Conservation (phyloP, 1,284 basidiomycete species). For the Leccinum holopus region DNA sequence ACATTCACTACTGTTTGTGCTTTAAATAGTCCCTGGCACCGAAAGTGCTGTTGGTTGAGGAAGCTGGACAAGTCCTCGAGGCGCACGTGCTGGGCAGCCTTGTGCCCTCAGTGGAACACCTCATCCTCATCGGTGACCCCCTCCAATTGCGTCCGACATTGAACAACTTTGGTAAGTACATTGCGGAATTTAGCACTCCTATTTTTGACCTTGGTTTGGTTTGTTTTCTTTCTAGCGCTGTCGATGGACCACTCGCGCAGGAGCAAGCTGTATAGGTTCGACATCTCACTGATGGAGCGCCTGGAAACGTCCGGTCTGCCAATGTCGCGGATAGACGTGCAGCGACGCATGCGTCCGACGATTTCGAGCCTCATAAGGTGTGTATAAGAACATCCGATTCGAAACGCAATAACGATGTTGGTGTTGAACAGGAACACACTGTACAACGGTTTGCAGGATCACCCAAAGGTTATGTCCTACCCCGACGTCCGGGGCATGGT, state of each 20-base stretch:
- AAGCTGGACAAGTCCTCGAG: conserved; percentile 78
- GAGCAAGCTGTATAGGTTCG: conserved; percentile 51
- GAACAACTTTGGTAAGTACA: conserved; percentile 56
- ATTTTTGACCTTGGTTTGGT: conserved; percentile 2
- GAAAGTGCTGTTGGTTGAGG: conserved; percentile 60
- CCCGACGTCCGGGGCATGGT: conserved; percentile 55
- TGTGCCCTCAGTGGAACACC: conserved; percentile 59
- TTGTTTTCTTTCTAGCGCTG: conserved; percentile 37
- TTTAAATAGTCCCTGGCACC: conserved; percentile 47
- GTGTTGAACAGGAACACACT: conserved; percentile 46
- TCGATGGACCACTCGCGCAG: conserved; percentile 55
- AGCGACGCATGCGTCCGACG: conserved; percentile 58
- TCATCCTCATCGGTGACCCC: conserved; percentile 72
- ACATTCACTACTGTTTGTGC: conserved; percentile 1
- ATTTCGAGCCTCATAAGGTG: conserved; percentile 53
- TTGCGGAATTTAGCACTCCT: neutral
- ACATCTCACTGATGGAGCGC: conserved; percentile 64
- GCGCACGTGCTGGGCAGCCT: conserved; percentile 64
- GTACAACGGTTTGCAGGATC: conserved; percentile 59
- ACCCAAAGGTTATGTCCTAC: conserved; percentile 49
- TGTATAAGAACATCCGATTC: conserved; percentile 22
- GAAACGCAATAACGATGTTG: neutral
- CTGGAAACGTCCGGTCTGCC: conserved; percentile 48
- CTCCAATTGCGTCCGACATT: conserved; percentile 67
- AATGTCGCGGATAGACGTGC: conserved; percentile 60